Percentiles rank a stretch among this genome's conserved stretches.
These are phyloP conservation scores for Phoenix roebelenii DNA, from an alignment of 176 grass and related monocot species.

Conservation along the genomic window DNA sequence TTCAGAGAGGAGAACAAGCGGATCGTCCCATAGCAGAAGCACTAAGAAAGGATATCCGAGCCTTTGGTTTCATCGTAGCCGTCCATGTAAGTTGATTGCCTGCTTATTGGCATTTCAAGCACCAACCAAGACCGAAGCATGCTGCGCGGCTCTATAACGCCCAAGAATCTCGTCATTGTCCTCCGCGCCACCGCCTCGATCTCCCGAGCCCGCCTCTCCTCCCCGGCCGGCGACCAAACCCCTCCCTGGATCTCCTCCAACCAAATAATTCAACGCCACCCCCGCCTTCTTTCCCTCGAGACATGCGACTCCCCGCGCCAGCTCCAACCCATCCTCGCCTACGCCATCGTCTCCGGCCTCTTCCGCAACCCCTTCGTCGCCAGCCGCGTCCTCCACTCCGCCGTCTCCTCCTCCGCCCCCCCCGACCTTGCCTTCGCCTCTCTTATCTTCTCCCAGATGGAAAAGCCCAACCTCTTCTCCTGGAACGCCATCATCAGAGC, in stretches of 20 bases:
- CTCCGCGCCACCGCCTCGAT: too few relatives aligned
- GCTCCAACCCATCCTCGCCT: conserved; percentile 25
- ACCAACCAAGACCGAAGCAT: too few relatives aligned
- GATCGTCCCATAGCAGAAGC: too few relatives aligned
- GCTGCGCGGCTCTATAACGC: too few relatives aligned
- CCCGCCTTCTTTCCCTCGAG: conserved; percentile 27
- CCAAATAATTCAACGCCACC: conserved; percentile 39
- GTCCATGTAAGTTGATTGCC: too few relatives aligned
- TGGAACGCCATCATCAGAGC: conserved; percentile 63
- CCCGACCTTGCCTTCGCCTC: conserved; percentile 24
- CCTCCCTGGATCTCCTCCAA: conserved; percentile 28
- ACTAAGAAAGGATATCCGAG: too few relatives aligned
- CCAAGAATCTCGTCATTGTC: too few relatives aligned
- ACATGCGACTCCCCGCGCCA: conserved; percentile 11
- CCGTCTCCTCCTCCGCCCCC: conserved; percentile 14
- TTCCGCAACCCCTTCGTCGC: conserved; percentile 5
- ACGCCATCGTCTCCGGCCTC: conserved; percentile 56
- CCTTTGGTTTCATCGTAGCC: too few relatives aligned
- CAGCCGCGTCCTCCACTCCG: conserved; percentile 26
- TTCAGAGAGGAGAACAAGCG: too few relatives aligned
- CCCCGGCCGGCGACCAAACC: conserved; percentile 9
- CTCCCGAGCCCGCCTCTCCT: background rate
- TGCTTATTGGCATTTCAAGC: too few relatives aligned
- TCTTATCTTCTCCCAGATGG: conserved; percentile 8
- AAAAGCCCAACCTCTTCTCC: conserved; percentile 19